These are phyloP conservation scores for Anthoceros angustus DNA, from an alignment of 225 moss, liverwort and hornwort genomes.

Conservation along the genomic window DNA sequence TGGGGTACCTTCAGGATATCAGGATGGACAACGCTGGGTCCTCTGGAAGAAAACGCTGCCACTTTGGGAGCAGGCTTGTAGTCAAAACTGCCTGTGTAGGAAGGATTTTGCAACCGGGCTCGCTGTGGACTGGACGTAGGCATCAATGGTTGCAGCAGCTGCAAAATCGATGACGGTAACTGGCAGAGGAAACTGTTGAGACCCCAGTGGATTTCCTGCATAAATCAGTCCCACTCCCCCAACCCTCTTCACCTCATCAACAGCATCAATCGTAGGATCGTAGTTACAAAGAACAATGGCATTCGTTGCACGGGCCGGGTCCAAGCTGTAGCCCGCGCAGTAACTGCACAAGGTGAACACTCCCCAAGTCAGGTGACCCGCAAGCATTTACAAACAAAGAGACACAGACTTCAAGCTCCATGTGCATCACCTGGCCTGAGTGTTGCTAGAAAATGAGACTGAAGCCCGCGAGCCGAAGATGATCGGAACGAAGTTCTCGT, in stretches of 20 bases:
- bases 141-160: not conserved
- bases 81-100: conserved; percentile 5
- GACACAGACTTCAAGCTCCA: not conserved
- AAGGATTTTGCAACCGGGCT: conserved; percentile 4
- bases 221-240: not conserved
- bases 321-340: not conserved
- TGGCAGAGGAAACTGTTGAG: not conserved
- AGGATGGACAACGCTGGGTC: conserved; percentile 9
- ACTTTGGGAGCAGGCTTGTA: conserved; percentile 20
- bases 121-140: conserved; percentile 4
- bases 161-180: not conserved
- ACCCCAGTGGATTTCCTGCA: not conserved
- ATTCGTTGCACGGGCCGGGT: not conserved
- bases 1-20: conserved; percentile 15
- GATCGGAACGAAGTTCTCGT: not conserved
- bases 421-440: not conserved
- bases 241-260: not conserved
- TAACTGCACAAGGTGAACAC: not conserved
- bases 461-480: not conserved
- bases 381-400: not conserved
- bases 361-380: not conserved
- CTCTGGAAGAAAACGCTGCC: conserved; percentile 20
- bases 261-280: not conserved
- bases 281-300: not conserved
- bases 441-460: not conserved